Conservation (phyloP, 768 basidiomycete genomes). For the Xanthoconium purpureum region DNA sequence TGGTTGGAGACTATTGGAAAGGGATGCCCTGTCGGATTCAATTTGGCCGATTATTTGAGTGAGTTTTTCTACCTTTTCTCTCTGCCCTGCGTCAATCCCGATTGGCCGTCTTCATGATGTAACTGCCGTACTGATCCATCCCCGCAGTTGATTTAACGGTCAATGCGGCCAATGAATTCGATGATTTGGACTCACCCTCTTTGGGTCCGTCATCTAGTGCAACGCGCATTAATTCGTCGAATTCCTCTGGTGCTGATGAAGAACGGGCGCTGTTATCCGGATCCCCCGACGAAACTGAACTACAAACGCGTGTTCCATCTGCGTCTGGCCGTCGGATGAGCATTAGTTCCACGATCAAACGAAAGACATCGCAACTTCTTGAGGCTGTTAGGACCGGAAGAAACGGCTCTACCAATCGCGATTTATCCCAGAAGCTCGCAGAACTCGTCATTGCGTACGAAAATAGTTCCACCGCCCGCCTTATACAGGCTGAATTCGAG, state of each 20-base stretch:
- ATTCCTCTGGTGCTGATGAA: slow-evolving; percentile 56
- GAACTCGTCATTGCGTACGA: slow-evolving; percentile 73
- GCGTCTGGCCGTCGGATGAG: slow-evolving; percentile 37
- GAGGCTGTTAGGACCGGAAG: slow-evolving; percentile 47
- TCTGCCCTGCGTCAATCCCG: too few species aligned
- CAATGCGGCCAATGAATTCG: slow-evolving; percentile 45
- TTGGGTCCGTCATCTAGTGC: slow-evolving; percentile 24
- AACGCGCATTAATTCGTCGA: slow-evolving; percentile 35
- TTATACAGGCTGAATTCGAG: slow-evolving; percentile 61
- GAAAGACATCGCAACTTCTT: slow-evolving; percentile 72
- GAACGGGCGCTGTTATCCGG: slow-evolving; percentile 58
- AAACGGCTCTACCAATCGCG: slow-evolving; percentile 30
- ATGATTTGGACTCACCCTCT: slow-evolving; percentile 35
- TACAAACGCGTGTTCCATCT: slow-evolving; percentile 38
- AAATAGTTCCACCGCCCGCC: slow-evolving; percentile 59
- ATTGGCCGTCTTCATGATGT: too few species aligned
- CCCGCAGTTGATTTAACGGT: slow-evolving; percentile 68
- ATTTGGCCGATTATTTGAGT: slow-evolving; percentile 97
- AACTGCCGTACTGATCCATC: slow-evolving; percentile 2
- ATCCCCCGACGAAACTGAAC: slow-evolving; percentile 51
- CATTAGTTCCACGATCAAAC: slow-evolving; percentile 54
- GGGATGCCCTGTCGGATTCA: slow-evolving; percentile 90
- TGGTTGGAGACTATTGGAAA: slow-evolving; percentile 79
- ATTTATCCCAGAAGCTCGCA: slow-evolving; percentile 57
- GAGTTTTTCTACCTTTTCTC: slow-evolving; percentile 30